Evolutionary conservation across 768 basidiomycete genomes (phyloP).

Genomic region (Leccinum longicurvipes): DNA sequence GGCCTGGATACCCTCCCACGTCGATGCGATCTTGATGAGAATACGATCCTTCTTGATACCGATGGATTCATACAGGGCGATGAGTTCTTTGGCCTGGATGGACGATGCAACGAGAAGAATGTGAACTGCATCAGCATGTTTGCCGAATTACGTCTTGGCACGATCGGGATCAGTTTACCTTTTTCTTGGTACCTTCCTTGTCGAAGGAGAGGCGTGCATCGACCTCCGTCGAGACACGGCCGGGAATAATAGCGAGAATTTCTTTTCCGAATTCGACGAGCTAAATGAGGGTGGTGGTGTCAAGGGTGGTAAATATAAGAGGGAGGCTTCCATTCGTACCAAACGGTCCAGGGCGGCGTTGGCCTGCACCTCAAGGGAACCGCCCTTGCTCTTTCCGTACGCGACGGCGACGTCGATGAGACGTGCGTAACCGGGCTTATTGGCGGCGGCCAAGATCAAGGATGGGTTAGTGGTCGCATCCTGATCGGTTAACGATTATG

Average conservation of each 20-base stretch:
- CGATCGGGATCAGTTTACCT: conserved; percentile 44
- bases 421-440: conserved; percentile 80
- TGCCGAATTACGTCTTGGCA: conserved; percentile 22
- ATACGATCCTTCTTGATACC: conserved; percentile 93
- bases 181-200: conserved; percentile 87
- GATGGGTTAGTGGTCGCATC: conserved; percentile 99
- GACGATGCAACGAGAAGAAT: conserved; percentile 6
- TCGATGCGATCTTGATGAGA: conserved; percentile 98
- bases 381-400: conserved; percentile 79
- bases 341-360: conserved; percentile 86
- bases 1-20: conserved; percentile 99
- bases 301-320: conserved; percentile 8
- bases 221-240: conserved; percentile 98
- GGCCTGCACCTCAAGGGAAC: conserved; percentile 68
- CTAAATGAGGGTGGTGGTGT: conserved; percentile 39
- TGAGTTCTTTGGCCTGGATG: conserved; percentile 73
- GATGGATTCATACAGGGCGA: conserved; percentile 90
- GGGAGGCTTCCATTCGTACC: conserved; percentile 44
- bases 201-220: conserved; percentile 97
- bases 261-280: conserved; percentile 97
- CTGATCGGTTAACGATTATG: conserved; percentile 36
- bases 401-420: conserved; percentile 75
- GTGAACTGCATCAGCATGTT: conserved; percentile 3
- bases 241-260: conserved; percentile 93
- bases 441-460: conserved; percentile 88